Conservation (phyloP, 2,329 filamentous ascomycete genomes). For the Aureobasidium sp. region DNA sequence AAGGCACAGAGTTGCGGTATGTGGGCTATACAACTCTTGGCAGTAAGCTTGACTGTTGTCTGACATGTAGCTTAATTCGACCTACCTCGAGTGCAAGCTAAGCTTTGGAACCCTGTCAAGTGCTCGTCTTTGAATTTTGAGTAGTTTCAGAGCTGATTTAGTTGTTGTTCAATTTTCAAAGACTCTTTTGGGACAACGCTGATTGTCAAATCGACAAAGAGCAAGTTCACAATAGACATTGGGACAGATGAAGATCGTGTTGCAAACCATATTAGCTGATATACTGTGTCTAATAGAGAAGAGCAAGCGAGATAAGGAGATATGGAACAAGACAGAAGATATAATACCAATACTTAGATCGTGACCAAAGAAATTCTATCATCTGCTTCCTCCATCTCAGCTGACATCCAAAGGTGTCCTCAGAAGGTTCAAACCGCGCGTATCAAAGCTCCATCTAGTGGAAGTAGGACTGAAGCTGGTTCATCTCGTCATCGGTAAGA, state of each 20-base stretch:
- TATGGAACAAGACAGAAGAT: neutral
- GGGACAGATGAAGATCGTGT: neutral
- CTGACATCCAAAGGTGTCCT: neutral
- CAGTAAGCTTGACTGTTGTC: neutral
- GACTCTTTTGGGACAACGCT: neutral
- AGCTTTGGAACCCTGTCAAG: neutral
- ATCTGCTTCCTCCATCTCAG: neutral
- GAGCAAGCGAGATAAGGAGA: neutral
- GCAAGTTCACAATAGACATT: neutral
- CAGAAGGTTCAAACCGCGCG: neutral
- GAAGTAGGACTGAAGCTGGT: conserved; percentile 15
- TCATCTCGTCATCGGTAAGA: conserved; percentile 6
- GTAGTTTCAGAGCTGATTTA: neutral
- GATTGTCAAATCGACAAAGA: neutral
- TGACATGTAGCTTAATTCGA: neutral
- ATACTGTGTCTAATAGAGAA: neutral
- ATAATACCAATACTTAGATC: neutral
- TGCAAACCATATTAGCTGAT: neutral
- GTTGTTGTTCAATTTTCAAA: neutral
- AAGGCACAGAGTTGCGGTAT: neutral
- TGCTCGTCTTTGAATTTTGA: neutral
- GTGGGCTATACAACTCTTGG: neutral
- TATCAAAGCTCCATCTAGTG: neutral
- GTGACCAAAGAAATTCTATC: neutral
- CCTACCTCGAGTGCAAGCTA: neutral